These are phyloP conservation scores for Verticillium zaregamsianum DNA, from an alignment of 2,329 filamentous ascomycete genomes.

Conservation along the genomic window DNA sequence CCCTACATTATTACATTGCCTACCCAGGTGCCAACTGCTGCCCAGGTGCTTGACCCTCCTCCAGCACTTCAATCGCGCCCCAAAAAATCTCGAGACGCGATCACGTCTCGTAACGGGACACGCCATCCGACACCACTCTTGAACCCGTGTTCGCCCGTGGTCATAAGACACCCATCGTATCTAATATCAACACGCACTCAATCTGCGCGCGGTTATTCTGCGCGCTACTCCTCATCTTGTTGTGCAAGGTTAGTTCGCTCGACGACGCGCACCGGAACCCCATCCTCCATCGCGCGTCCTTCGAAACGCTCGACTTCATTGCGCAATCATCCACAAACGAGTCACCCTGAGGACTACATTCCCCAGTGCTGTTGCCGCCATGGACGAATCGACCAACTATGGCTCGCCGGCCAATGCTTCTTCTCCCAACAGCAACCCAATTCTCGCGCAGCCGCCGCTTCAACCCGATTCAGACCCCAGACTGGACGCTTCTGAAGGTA, in stretches of 20 bases:
- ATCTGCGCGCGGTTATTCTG: background rate
- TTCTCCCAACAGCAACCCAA: slow-evolving; percentile 53
- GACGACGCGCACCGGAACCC: background rate
- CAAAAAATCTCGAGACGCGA: slow-evolving; percentile 34
- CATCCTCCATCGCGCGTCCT: background rate
- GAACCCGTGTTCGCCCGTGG: background rate
- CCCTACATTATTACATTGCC: background rate
- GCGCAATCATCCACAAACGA: background rate
- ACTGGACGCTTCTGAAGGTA: slow-evolving; percentile 42
- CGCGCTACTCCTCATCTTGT: background rate
- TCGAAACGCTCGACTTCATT: background rate
- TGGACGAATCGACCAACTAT: slow-evolving; percentile 57
- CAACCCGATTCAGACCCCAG: slow-evolving; percentile 35
- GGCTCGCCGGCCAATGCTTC: slow-evolving; percentile 53
- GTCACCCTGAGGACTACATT: background rate
- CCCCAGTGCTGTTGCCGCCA: slow-evolving; percentile 27
- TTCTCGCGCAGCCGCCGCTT: slow-evolving; percentile 50
- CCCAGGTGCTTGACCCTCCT: background rate
- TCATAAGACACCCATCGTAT: background rate
- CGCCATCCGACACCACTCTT: background rate
- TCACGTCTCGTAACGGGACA: background rate
- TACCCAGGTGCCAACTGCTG: background rate
- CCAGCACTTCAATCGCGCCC: slow-evolving; percentile 14
- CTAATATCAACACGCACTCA: background rate
- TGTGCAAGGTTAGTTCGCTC: background rate